Evolutionary conservation across 495 filamentous ascomycete species (phyloP), one percentile per base, ranked within the genome.

Genomic region (Neurospora tetraspora): DNA sequence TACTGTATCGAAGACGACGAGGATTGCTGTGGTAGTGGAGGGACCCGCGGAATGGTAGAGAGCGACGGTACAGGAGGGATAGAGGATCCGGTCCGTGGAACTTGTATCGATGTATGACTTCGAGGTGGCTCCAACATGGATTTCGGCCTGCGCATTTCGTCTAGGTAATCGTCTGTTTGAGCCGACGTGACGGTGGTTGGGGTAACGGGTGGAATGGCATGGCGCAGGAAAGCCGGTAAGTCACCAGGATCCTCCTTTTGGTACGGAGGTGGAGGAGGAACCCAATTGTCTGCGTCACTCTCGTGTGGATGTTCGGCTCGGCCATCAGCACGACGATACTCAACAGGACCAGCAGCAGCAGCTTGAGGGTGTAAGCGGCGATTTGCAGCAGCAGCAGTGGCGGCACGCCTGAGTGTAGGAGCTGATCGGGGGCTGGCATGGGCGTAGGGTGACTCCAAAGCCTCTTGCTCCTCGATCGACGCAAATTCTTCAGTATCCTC

Each of bases 241-340:
- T 86, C 85, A 20, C 81, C 84, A 7, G 92, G 90, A 39, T 91
- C 84, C 16, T 93, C 89, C 16, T 87, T 88, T 23, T 89, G 88
- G 76, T 97, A 97, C 9, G 93, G 92, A 14, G 94, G 94, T n/a
- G 94, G 94, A 0, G 94, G 94, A 31, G 94, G 92, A 8, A 94
- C 92, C 94, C 94, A 97, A 73, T 94, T 93, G 74, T 97, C 94
- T 5, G 93, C 93, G 77, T 97, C 92, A 73, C 91, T 94, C 80
- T 96, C 93, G 80, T 96, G 92, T 12, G 94, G 94, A 73, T 92
- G 86, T 71, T 93, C 86, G 20, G 86, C 82, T 40, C 89, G 85
- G 16, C 89, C 91, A 78, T 92, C 89, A 36, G 92, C 83, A 34
- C 89, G 82, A 72, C 86, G 82, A 76, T 88, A 85, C 65, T 85